These are phyloP conservation scores for Tricladium varicosporioides DNA, from an alignment of 2,329 filamentous ascomycete genomes.

Conservation along the genomic window DNA sequence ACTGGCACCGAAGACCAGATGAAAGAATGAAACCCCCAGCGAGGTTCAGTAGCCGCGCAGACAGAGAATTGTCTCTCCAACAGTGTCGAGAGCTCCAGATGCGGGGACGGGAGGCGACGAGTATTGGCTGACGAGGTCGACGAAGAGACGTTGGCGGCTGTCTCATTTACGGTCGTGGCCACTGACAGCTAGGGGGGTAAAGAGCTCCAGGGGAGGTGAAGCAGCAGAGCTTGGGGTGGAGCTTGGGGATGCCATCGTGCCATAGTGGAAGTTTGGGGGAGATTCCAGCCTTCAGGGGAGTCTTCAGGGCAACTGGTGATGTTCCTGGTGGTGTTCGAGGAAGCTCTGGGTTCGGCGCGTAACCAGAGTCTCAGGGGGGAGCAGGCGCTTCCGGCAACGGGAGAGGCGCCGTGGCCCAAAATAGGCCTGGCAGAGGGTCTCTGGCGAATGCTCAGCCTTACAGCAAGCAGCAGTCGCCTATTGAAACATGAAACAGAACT, in stretches of 20 bases:
- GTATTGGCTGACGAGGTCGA: slow-evolving; percentile 8
- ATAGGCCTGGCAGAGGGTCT: background rate
- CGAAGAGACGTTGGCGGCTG: slow-evolving; percentile 9
- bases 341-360: too few relatives aligned
- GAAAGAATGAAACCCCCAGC: slow-evolving; percentile 5
- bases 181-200: background rate
- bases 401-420: background rate
- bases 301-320: background rate
- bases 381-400: slow-evolving; percentile 3
- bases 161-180: slow-evolving; percentile 13
- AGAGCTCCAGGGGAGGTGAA: background rate
- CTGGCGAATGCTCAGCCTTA: slow-evolving; percentile 5
- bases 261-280: background rate
- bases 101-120: background rate
- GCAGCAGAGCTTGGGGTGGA: background rate
- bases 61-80: background rate
- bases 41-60: slow-evolving; percentile 17
- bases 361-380: background rate
- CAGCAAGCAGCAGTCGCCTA: background rate
- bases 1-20: background rate
- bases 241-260: too few relatives aligned
- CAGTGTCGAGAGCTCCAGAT: slow-evolving; percentile 10
- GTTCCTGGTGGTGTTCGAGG: background rate
- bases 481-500: slow-evolving; percentile 9
- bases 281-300: background rate